phyloP scores from a whole-genome alignment of 495 filamentous ascomycete genomes.

The Annulohypoxylon bovei region DNA sequence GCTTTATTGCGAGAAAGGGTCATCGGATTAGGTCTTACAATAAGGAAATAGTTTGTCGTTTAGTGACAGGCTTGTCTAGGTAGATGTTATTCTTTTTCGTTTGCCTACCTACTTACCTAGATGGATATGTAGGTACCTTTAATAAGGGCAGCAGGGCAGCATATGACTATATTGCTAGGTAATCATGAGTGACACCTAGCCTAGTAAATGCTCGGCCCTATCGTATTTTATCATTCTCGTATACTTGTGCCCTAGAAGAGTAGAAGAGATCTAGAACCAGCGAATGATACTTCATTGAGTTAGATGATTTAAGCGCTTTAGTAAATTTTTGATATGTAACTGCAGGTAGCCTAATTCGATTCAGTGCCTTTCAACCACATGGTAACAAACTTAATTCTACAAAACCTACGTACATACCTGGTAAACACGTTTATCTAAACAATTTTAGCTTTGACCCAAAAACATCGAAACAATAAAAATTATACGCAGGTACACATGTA shows the following conservation, averaged over 20 bases:
- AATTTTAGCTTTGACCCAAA: slow-evolving; percentile 8
- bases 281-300: slow-evolving; percentile 16
- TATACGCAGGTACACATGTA: neutral
- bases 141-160: neutral
- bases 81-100: neutral
- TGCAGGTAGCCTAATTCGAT: slow-evolving; percentile 12
- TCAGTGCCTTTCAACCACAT: slow-evolving; percentile 3
- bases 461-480: slow-evolving; percentile 13
- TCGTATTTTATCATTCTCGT: slow-evolving; percentile 8
- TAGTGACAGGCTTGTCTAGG: neutral
- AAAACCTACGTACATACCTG: too few species aligned
- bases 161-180: neutral
- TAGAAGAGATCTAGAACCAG: slow-evolving; percentile 16
- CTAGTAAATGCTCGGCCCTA: neutral
- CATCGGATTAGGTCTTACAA: neutral
- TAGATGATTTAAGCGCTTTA: neutral
- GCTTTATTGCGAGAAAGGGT: slow-evolving; percentile 6
- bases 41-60: neutral
- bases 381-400: slow-evolving; percentile 11
- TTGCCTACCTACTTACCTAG: neutral
- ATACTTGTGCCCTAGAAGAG: slow-evolving; percentile 4
- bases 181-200: neutral
- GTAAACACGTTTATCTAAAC: slow-evolving; percentile 12
- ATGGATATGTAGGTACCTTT: neutral
- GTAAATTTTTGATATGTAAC: neutral